These are phyloP conservation scores for Stagonosporopsis cucurbitacearum DNA, from an alignment of 2,329 filamentous ascomycete species.

Conservation along the genomic window DNA sequence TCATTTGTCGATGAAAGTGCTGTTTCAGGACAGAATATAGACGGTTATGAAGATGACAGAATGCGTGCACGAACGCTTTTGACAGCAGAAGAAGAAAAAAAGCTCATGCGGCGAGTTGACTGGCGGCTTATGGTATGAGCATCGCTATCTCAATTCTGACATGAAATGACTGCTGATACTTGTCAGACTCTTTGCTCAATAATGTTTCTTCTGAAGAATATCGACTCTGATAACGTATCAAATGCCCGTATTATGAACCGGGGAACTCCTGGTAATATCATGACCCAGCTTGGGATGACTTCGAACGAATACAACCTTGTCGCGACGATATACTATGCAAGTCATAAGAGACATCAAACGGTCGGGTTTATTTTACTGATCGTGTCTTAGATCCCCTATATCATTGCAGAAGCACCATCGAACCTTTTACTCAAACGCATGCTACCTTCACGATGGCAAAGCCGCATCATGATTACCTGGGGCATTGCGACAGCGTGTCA, in stretches of 20 bases:
- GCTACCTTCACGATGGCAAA: conserved; percentile 46
- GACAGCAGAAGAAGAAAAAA: conserved; percentile 53
- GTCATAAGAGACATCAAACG: neutral
- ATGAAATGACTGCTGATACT: neutral
- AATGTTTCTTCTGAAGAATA: conserved; percentile 33
- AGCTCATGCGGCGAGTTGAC: conserved; percentile 39
- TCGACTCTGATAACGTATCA: conserved; percentile 31
- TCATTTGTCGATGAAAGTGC: conserved; percentile 9
- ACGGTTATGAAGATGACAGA: conserved; percentile 21
- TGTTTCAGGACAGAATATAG: neutral
- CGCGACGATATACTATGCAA: conserved; percentile 47
- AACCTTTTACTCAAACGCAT: conserved; percentile 49
- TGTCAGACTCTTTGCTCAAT: conserved; percentile 21
- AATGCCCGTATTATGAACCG: conserved; percentile 31
- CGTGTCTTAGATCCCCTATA: conserved; percentile 25
- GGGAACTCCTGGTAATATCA: conserved; percentile 25
- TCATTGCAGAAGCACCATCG: conserved; percentile 37
- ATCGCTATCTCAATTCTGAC: neutral
- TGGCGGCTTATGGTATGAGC: conserved; percentile 19
- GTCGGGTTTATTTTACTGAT: too few relatives aligned
- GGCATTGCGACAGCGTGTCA: conserved; percentile 36
- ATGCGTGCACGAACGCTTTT: conserved; percentile 24
- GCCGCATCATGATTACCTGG: conserved; percentile 36
- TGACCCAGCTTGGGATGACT: conserved; percentile 29
- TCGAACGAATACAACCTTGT: conserved; percentile 35